These are phyloP conservation scores for Rhexocercosporidium sp. DNA, from an alignment of 2,329 filamentous ascomycete species.

Conservation along the genomic window DNA sequence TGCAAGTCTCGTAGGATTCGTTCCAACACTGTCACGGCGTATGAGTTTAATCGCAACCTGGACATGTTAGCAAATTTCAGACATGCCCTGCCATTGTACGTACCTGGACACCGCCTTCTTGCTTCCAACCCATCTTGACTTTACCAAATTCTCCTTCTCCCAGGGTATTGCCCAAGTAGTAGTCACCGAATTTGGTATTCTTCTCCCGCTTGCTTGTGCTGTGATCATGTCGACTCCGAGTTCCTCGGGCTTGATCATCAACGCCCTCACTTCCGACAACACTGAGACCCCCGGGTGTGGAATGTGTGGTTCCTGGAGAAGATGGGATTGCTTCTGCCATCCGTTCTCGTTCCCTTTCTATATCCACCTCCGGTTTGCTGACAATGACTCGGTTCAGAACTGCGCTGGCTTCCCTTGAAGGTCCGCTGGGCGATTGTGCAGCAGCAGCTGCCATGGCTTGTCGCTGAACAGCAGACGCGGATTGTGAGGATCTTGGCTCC, in stretches of 20 bases:
- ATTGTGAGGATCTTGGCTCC: conserved; percentile 45
- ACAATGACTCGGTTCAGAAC: conserved; percentile 79
- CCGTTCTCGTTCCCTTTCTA: conserved; percentile 73
- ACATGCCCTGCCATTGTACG: conserved; percentile 24
- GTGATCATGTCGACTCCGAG: conserved; percentile 65
- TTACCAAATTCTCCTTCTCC: conserved; percentile 99
- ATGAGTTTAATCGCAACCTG: conserved; percentile 98
- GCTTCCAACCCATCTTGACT: conserved; percentile 98
- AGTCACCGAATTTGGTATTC: conserved; percentile 90
- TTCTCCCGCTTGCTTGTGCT: conserved; percentile 60
- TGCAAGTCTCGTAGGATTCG: conserved; percentile 85
- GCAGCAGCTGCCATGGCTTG: conserved; percentile 46
- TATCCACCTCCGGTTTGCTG: conserved; percentile 75
- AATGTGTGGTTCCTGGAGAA: conserved; percentile 49
- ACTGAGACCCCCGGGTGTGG: conserved; percentile 53
- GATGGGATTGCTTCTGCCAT: conserved; percentile 62
- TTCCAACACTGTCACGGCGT: conserved; percentile 85
- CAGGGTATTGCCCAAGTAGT: conserved; percentile 92
- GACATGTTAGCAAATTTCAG: conserved; percentile 17
- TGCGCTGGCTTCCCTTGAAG: conserved; percentile 78
- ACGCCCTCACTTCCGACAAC: conserved; percentile 55
- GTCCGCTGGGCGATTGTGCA: conserved; percentile 59
- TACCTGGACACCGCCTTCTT: conserved; percentile 86
- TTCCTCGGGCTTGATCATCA: conserved; percentile 49
- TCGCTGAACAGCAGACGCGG: conserved; percentile 41